Conservation (phyloP, 805 yeast genomes). For the Komagataella kurtzmanii region DNA sequence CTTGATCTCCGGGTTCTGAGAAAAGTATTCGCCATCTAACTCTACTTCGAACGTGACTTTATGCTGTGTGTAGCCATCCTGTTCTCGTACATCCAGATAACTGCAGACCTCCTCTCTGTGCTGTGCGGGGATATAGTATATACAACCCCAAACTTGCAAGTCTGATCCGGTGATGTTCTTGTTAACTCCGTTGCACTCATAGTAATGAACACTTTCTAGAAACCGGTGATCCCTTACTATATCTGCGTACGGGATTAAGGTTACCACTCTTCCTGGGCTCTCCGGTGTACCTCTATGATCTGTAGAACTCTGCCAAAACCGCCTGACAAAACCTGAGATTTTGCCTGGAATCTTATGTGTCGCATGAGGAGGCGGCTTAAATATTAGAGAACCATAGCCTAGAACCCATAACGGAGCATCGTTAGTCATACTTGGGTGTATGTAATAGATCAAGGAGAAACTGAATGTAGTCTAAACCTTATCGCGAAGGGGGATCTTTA, state of each 20-base stretch:
- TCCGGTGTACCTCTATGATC: conserved; percentile 88
- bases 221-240: conserved; percentile 27
- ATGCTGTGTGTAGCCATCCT: conserved; percentile 74
- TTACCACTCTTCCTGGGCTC: conserved; percentile 82
- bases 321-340: conserved; percentile 59
- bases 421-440: background rate
- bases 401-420: conserved; percentile 56
- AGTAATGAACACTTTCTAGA: conserved; percentile 23
- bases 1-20: conserved; percentile 9
- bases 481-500: background rate
- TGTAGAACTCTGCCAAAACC: conserved; percentile 86
- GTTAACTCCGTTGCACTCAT: conserved; percentile 10
- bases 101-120: conserved; percentile 46
- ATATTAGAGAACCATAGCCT: conserved; percentile 83
- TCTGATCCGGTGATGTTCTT: conserved; percentile 23
- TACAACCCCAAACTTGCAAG: conserved; percentile 63
- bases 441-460: background rate
- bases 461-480: too few species aligned
- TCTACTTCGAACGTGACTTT: conserved; percentile 48
- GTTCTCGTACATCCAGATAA: conserved; percentile 73
- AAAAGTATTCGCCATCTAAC: conserved; percentile 7
- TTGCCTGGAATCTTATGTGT: conserved; percentile 56
- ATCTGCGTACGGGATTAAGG: conserved; percentile 51
- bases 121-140: conserved; percentile 64
- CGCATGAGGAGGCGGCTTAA: conserved; percentile 77